Percentiles rank a stretch among this genome's conserved stretches.
Evolutionary conservation across 129 eudicot genomes (phyloP).

Genomic region (Flaveria ramosissima): DNA sequence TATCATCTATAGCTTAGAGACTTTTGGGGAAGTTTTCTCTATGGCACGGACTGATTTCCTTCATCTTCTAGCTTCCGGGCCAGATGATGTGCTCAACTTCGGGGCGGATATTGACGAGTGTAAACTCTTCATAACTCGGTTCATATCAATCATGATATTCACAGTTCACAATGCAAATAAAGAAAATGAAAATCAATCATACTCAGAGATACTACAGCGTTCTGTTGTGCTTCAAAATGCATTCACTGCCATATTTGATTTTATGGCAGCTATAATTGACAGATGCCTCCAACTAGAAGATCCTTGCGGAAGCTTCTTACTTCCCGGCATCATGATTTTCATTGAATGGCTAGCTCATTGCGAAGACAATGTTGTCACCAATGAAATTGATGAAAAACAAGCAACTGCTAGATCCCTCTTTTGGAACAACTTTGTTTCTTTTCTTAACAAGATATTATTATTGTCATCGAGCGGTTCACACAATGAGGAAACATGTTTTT

Average conservation of each 20-base stretch:
- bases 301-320: constrained; percentile 68
- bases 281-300: constrained; percentile 65
- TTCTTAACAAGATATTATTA: constrained; percentile 65
- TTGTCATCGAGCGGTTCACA: constrained; percentile 32
- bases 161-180: constrained; percentile 70
- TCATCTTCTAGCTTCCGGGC: constrained; percentile 66
- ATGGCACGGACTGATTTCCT: constrained; percentile 58
- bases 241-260: constrained; percentile 70
- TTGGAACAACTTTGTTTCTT: constrained; percentile 68
- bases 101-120: constrained; percentile 70
- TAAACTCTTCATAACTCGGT: constrained; percentile 63
- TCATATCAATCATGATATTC: constrained; percentile 74
- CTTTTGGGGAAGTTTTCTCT: constrained; percentile 73
- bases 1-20: constrained; percentile 71
- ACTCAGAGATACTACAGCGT: constrained; percentile 81
- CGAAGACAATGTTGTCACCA: constrained; percentile 50
- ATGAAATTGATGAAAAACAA: constrained; percentile 74
- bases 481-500: constrained; percentile 64
- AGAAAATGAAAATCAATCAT: constrained; percentile 80
- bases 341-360: constrained; percentile 87
- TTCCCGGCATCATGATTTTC: constrained; percentile 85
- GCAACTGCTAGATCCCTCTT: constrained; percentile 60
- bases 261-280: constrained; percentile 68
- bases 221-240: constrained; percentile 88
- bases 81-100: constrained; percentile 56